Evolutionary conservation across 208 protist genomes (phyloP), one percentile per base, ranked within the genome.

Genomic region (Wallacemonas sp.): DNA sequence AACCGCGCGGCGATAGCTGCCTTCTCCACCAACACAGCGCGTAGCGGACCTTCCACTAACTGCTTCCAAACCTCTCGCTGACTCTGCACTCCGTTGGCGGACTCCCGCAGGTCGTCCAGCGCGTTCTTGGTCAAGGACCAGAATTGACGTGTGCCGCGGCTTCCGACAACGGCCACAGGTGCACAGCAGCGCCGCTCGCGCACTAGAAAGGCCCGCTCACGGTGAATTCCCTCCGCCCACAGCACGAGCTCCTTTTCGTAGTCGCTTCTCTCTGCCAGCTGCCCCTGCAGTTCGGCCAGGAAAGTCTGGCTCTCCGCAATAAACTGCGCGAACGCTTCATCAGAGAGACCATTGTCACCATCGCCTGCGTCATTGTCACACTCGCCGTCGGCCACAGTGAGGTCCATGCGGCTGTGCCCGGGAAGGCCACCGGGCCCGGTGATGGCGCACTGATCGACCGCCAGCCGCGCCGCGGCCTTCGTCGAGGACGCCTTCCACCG

Each of bases 111-210:
- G 66, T 89, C 85, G 13, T 73, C 69, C 45, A 91, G 44, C 0
- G 53, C 58, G n/a, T 79, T 79, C 15, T 48, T 13, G 26, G 68
- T 72, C n/a, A 94, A 1, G 42, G 71, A 54, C 70, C 79, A 83
- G 63, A 91, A 94, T 1, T 50, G 59, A 3, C 63, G 62, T 24
- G 67, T 63, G 30, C 62, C 58, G 3, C 48, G 48, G 15, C 70
- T 45, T 8, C 79, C 84, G 17, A 92, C 78, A 12, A 85, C 24
- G 15, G 71, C 70, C 9, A 91, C 58, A 1, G 89, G 89, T 19
- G 44, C 42, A 0, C 86, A 79, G 10, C 73, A 66, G 19, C 68
- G 42, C 3, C 82, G 57, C 60, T 87, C 80, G 21, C 72, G 57
- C 30, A 67, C 65, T 17, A 92, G 68, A n/a, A 63, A 52, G 8